A percentile compares a stretch with the other conserved stretches of the same genome.
phyloP scores from a whole-genome alignment of 768 basidiomycete genomes.

The Mycena epipterygia region DNA sequence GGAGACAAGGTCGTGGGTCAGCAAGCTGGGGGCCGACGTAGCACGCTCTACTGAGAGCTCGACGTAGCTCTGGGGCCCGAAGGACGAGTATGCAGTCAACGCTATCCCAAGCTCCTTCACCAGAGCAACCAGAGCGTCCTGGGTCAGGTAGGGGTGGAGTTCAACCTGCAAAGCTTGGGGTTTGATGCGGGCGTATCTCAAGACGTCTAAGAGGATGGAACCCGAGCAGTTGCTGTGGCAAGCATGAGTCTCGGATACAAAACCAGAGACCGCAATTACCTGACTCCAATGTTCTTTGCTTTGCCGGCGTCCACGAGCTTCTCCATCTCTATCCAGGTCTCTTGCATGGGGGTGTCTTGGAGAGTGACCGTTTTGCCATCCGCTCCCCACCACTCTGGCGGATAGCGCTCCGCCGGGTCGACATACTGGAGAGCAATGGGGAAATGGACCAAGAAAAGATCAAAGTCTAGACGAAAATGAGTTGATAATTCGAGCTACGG shows the following conservation, averaged over 20 bases:
- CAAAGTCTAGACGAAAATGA: constrained; percentile 66
- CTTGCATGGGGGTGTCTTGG: constrained; percentile 78
- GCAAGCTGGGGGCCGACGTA: constrained; percentile 63
- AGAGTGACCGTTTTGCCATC: constrained; percentile 61
- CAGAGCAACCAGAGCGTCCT: constrained; percentile 67
- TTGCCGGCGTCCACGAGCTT: constrained; percentile 77
- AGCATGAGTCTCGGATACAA: background rate
- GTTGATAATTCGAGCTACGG: background rate
- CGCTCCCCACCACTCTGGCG: constrained; percentile 86
- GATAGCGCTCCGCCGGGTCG: constrained; percentile 80
- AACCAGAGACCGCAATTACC: constrained; percentile 52
- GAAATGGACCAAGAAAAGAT: constrained; percentile 88
- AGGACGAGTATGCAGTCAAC: constrained; percentile 75
- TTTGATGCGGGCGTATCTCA: constrained; percentile 82
- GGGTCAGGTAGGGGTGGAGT: constrained; percentile 79
- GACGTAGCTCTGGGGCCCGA: constrained; percentile 63
- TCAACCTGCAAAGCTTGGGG: constrained; percentile 80
- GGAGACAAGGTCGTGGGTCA: constrained; percentile 62
- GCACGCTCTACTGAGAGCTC: constrained; percentile 77
- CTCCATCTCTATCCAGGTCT: constrained; percentile 91
- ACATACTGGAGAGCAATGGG: constrained; percentile 87
- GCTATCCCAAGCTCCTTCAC: constrained; percentile 71
- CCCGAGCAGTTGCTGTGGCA: constrained; percentile 78
- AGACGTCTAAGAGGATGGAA: constrained; percentile 78
- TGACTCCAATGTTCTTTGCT: constrained; percentile 85